phyloP scores from a whole-genome alignment of 2,329 filamentous ascomycete genomes.

The Tolypocladium cylindrosporum region DNA sequence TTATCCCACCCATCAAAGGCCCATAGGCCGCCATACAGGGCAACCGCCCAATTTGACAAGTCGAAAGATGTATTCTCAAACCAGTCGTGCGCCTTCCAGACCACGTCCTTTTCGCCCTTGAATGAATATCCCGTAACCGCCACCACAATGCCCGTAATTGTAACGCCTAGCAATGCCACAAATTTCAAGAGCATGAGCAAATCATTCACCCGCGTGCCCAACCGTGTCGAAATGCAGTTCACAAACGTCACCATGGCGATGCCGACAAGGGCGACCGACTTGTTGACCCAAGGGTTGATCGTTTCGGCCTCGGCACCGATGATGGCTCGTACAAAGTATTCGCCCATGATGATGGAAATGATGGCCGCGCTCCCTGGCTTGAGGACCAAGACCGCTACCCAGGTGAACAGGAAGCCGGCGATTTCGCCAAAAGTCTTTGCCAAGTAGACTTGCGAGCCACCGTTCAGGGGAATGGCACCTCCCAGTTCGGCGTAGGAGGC shows the following conservation, averaged over 20 bases:
- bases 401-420: slow-evolving; percentile 88
- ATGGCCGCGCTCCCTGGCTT: slow-evolving; percentile 93
- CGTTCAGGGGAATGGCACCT: slow-evolving; percentile 90
- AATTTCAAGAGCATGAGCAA: slow-evolving; percentile 97
- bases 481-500: slow-evolving; percentile 93
- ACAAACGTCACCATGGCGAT: slow-evolving; percentile 68
- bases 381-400: slow-evolving; percentile 87
- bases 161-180: slow-evolving; percentile 75
- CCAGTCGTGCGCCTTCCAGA: slow-evolving; percentile 85
- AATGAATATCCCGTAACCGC: slow-evolving; percentile 76
- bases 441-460: slow-evolving; percentile 86
- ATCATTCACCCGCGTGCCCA: slow-evolving; percentile 82
- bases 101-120: slow-evolving; percentile 62
- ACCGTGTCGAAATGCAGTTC: slow-evolving; percentile 83
- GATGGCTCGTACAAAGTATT: slow-evolving; percentile 84
- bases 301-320: slow-evolving; percentile 79
- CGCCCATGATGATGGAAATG: slow-evolving; percentile 94
- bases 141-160: slow-evolving; percentile 80
- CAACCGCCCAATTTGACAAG: slow-evolving; percentile 82
- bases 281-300: slow-evolving; percentile 81
- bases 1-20: slow-evolving; percentile 99
- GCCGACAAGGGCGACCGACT: slow-evolving; percentile 70
- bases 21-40: slow-evolving; percentile 92
- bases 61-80: slow-evolving; percentile 77
- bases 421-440: slow-evolving; percentile 95